Evolutionary conservation across 495 filamentous ascomycete species (phyloP), one percentile per base, ranked within the genome.

Genomic region (Talaromyces trachyspermus): DNA sequence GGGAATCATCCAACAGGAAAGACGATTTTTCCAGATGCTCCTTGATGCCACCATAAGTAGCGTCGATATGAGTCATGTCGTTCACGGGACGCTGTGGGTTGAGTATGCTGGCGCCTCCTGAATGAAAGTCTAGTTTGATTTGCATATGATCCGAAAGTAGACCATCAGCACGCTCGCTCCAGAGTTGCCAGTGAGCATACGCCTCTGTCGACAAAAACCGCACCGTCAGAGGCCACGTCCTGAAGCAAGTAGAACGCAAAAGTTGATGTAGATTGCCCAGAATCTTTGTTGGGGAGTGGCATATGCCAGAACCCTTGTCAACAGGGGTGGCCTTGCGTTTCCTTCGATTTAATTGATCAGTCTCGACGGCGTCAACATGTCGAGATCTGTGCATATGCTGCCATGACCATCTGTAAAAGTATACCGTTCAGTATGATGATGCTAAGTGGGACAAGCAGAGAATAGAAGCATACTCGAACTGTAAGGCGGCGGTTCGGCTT

Each of bases 391-490:
- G 81, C 0, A 87, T 75, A 58, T 96, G 86, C 52, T 86, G 88
- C 76, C 91, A 88, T 26, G 91, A 91, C 91, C 91, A 97, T 76
- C 87, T 92, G 46, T 19, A 19, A 40, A n/a, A n/a, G n/a, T n/a
- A n/a, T n/a, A n/a, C n/a, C n/a, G n/a, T n/a, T n/a, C n/a, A n/a
- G n/a, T n/a, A n/a, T n/a, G n/a, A n/a, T n/a, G n/a, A n/a, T n/a
- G n/a, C n/a, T n/a, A n/a, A n/a, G n/a, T n/a, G n/a, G 14, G 1
- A 41, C 4, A 4, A 5, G 15, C 14, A 22, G 26, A 24, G 19
- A 11, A 19, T 38, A 1, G 6, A 46, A 25, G 17, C 85, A 52
- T 75, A 95, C 88, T 98, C 92, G 55, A 98, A 98, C 57, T 97
- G 92, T 50, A 98, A 64, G 3, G 94, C 92, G 2, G 87, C 88